Evolutionary conservation across 805 yeast genomes (phyloP).

Genomic region (Kregervanrija fluxuum): DNA sequence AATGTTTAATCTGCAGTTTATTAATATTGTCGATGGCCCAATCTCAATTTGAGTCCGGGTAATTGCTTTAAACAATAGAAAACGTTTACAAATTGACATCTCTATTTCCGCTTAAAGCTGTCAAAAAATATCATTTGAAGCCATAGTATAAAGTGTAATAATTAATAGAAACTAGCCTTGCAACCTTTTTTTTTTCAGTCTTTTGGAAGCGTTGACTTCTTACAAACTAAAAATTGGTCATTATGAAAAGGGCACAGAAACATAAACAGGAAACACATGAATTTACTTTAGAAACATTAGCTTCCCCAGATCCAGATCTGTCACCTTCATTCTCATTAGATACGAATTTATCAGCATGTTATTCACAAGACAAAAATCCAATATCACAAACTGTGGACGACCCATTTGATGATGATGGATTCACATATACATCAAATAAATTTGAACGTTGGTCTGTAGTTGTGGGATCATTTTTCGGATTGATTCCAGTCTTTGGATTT

Average conservation of each 20-base stretch:
- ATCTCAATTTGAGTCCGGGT: too few species aligned
- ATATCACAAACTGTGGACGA: not conserved
- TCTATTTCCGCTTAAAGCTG: too few species aligned
- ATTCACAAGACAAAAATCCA: not conserved
- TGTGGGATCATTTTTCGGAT: conserved; percentile 34
- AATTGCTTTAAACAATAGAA: too few species aligned
- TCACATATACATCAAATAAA: conserved; percentile 33
- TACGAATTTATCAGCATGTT: too few species aligned
- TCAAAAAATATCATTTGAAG: too few species aligned
- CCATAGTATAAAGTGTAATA: too few species aligned
- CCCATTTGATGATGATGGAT: conserved; percentile 3
- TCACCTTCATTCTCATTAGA: too few species aligned
- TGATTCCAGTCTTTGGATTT: conserved; percentile 41
- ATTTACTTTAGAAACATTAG: not conserved
- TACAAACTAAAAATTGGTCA: not conserved
- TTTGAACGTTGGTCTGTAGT: conserved; percentile 32
- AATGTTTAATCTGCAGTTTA: too few species aligned
- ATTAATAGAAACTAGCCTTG: too few species aligned
- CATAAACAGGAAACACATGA: not conserved
- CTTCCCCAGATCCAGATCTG: not conserved
- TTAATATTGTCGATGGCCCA: too few species aligned
- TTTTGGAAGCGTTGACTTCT: not conserved
- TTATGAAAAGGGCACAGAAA: not conserved
- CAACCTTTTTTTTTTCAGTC: too few species aligned
- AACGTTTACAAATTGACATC: too few species aligned